These are phyloP conservation scores for Cylindrotheca closterium DNA, from an alignment of 108 stramenopile genomes.

Conservation along the genomic window DNA sequence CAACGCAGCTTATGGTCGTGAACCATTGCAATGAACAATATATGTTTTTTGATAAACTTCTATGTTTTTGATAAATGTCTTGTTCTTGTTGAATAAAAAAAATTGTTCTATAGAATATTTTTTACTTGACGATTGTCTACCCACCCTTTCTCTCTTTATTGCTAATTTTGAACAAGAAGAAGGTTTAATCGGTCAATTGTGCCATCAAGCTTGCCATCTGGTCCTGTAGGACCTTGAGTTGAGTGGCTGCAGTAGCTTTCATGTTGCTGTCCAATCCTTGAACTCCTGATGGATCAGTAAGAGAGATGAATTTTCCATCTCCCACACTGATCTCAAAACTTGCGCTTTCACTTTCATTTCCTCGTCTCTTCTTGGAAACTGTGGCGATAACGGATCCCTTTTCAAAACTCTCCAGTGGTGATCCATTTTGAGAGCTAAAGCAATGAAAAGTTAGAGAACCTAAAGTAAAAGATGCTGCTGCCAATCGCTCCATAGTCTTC, in stretches of 20 bases:
- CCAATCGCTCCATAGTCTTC: background rate
- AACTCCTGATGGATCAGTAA: slow-evolving; percentile 58
- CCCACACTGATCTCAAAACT: slow-evolving; percentile 69
- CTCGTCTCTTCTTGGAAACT: slow-evolving; percentile 56
- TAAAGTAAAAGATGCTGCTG: slow-evolving; percentile 2
- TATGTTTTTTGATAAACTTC: no score
- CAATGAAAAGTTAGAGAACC: slow-evolving; percentile 3
- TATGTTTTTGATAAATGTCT: no score
- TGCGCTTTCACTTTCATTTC: slow-evolving; percentile 19
- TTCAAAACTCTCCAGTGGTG: slow-evolving; percentile 61
- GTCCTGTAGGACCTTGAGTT: slow-evolving; percentile 70
- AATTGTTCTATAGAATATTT: no score
- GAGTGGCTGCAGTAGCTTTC: slow-evolving; percentile 56
- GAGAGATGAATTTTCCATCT: slow-evolving; percentile 59
- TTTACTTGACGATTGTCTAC: no score
- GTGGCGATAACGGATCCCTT: slow-evolving; percentile 68
- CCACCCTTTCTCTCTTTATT: no score
- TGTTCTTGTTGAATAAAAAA: no score
- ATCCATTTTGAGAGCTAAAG: slow-evolving; percentile 65
- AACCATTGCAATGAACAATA: no score
- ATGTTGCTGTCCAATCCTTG: slow-evolving; percentile 47
- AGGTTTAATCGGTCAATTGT: slow-evolving; percentile 38
- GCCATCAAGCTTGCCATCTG: slow-evolving; percentile 80
- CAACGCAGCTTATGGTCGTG: no score
- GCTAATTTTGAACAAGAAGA: no score